These are phyloP conservation scores for Coelastrella sp. DNA, from an alignment of 139 green algal species.

Conservation along the genomic window DNA sequence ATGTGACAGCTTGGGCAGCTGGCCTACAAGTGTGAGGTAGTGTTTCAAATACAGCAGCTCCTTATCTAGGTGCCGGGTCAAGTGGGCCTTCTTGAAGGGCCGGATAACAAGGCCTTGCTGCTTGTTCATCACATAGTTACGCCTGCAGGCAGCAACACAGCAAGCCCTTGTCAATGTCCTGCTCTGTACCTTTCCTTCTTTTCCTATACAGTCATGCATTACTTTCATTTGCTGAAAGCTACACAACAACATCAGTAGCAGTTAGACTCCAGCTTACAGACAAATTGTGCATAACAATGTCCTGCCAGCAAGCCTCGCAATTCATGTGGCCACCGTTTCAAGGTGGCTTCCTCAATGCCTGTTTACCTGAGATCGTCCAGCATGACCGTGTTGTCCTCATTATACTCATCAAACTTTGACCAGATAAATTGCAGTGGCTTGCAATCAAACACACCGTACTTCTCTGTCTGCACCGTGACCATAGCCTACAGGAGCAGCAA, in stretches of 20 bases:
- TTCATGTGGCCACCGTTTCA: too few relatives aligned
- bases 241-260: too few relatives aligned
- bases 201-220: too few relatives aligned
- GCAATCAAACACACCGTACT: constrained; percentile 93
- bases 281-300: too few relatives aligned
- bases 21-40: constrained; percentile 87
- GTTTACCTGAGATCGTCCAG: constrained; percentile 90
- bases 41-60: constrained; percentile 89
- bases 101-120: constrained; percentile 94
- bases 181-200: neutral
- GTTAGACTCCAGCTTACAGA: too few relatives aligned
- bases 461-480: constrained; percentile 44
- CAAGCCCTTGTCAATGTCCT: neutral
- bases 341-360: neutral
- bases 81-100: constrained; percentile 87
- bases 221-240: too few relatives aligned
- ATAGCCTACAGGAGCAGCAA: constrained; percentile 10
- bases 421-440: constrained; percentile 95
- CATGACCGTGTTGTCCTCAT: constrained; percentile 93
- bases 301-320: too few relatives aligned
- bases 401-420: constrained; percentile 80
- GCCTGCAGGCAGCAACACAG: constrained; percentile 9
- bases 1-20: constrained; percentile 67
- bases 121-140: constrained; percentile 98
- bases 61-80: constrained; percentile 80